Conservation (phyloP, 345 rosid genomes). For the Melaleuca alternifolia region DNA sequence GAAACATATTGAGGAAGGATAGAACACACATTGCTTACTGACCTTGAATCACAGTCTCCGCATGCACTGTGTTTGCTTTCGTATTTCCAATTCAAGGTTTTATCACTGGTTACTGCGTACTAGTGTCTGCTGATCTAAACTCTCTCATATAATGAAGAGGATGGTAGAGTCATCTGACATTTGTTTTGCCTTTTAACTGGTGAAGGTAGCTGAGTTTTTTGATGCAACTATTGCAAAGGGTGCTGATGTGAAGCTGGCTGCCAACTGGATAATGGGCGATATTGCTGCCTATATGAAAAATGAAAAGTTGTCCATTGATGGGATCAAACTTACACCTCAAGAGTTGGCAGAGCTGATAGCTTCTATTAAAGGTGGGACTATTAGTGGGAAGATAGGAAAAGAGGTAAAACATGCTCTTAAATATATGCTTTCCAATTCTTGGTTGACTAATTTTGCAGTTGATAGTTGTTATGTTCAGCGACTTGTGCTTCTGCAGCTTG, state of each 20-base stretch:
- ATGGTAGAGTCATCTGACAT: neutral
- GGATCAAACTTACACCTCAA: conserved; percentile 60
- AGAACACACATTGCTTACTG: neutral
- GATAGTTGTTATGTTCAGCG: neutral
- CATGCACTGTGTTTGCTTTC: neutral
- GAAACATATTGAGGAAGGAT: neutral
- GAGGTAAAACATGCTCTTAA: conserved; percentile 34
- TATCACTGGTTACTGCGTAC: neutral
- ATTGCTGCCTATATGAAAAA: conserved; percentile 85
- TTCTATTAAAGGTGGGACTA: conserved; percentile 72
- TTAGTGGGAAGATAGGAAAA: conserved; percentile 93
- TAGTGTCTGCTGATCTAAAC: neutral
- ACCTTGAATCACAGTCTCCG: neutral
- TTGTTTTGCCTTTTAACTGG: conserved; percentile 6
- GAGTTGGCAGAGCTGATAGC: conserved; percentile 87
- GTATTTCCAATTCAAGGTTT: neutral
- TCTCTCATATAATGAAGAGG: neutral
- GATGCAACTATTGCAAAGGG: conserved; percentile 71
- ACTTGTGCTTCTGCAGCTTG: neutral
- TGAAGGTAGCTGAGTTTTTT: conserved; percentile 73
- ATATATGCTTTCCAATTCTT: neutral
- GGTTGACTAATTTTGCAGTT: neutral
- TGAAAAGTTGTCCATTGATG: conserved; percentile 60
- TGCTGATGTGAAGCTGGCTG: conserved; percentile 68
- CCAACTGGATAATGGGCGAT: conserved; percentile 95